Evolutionary conservation across 2,329 filamentous ascomycete species (phyloP).

Genomic region (Xylaria sp.): DNA sequence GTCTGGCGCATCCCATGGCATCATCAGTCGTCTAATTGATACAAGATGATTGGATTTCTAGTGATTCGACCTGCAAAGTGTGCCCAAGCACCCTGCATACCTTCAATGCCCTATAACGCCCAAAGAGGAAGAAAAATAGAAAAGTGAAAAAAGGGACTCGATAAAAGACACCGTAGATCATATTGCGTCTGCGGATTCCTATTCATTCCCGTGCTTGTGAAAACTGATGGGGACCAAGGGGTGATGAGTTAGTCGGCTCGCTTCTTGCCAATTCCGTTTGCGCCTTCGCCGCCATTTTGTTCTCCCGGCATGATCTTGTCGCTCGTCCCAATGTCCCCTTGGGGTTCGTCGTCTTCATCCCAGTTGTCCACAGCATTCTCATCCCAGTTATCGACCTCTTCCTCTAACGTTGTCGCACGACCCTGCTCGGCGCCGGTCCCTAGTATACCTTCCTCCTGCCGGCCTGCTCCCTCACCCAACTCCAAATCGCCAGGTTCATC

Average conservation of each 20-base stretch:
- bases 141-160: neutral
- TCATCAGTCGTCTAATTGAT: conserved; percentile 28
- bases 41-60: conserved; percentile 17
- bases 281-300: conserved; percentile 36
- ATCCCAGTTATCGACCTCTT: conserved; percentile 93
- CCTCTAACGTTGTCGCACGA: conserved; percentile 62
- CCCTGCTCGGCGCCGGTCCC: conserved; percentile 43
- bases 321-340: conserved; percentile 36
- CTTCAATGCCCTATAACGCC: conserved; percentile 33
- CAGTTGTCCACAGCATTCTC: conserved; percentile 70
- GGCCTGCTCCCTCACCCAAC: conserved; percentile 63
- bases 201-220: conserved; percentile 26
- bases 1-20: conserved; percentile 10
- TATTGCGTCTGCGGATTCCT: neutral
- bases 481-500: conserved; percentile 67
- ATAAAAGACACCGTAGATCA: conserved; percentile 32
- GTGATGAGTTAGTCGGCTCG: conserved; percentile 40
- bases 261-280: conserved; percentile 40
- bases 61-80: conserved; percentile 7
- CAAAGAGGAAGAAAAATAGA: conserved; percentile 22
- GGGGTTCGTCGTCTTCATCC: conserved; percentile 55
- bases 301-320: conserved; percentile 37
- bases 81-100: conserved; percentile 12
- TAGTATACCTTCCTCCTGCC: conserved; percentile 69
- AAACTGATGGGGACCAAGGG: neutral